Evolutionary conservation across 2,329 filamentous ascomycete species (phyloP), one percentile per base, ranked within the genome.

Genomic region (Neonectria neomacrospora): DNA sequence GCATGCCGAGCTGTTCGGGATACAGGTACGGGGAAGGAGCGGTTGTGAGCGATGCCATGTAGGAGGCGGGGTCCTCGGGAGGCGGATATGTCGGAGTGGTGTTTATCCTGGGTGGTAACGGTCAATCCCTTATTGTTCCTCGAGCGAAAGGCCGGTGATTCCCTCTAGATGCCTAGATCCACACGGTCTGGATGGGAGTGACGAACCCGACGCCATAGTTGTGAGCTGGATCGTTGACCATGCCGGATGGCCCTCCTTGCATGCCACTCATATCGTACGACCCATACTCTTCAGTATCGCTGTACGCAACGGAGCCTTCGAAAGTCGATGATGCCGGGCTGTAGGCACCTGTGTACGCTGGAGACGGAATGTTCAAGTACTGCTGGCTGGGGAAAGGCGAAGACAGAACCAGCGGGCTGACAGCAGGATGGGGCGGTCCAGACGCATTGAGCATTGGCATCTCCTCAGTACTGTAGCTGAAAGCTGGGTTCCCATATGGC

Each of bases 381-480:
- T 88, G 85, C 69, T 83, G 82, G 67, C 79, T 79, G 54, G 79
- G 75, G 65, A 82, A 88, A 1, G 86, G 84, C 34, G 85, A 89
- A 32, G 86, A 85, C 56, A 89, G 78, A 69, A 82, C 80, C 73
- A 88, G 73, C 16, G 86, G 85, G 74, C 83, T 88, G 70, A 85
- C 79, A 45, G 83, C 82, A 47, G 82, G 81, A 47, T 79, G 81
- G 47, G 77, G 77, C 12, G 82, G 71, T 44, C 71, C 73, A 18
- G 76, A 81, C 18, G 81, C 79, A 64, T 82, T 81, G 71, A 88
- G 79, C 70, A 86, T 79, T 28, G 86, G 85, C 74, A 90, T 79
- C 67, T 88, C 85, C 74, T 90, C 88, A 56, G 86, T 83, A 75
- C 87, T 89, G 80, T 89, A 90, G 78, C 82, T 88, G 76, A 90